Base-by-base conservation (phyloP, 805 yeast genomes). In the Komagataella pastoris region DNA sequence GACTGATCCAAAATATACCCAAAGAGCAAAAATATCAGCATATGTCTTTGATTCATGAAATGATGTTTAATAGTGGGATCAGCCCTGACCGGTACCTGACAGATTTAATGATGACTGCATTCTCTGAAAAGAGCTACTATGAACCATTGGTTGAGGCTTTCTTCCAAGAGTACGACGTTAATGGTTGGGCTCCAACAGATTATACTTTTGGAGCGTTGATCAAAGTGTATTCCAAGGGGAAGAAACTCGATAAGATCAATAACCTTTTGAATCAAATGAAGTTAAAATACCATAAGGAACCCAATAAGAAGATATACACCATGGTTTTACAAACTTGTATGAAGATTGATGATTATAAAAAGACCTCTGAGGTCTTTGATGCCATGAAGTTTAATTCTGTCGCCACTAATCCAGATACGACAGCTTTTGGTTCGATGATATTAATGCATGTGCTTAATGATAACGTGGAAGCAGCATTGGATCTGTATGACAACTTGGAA, bases 351-450 rank as follows among this genome's bases (percentile, higher is more conserved):
- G 76, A 77, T 51, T 78, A 72, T 54, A 63, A 70, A 17, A 80
- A 83, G 55, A 95, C 96, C 0, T 75, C 77, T 52, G 80, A 80
- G 47, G 70, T 86, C 2, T 93, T 93, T 65, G 88, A 84, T 56
- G 79, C 88, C 55, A 81, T 93, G 89, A 91, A 88, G 61, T 91
- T 87, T 62, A 64, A 84, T 57, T 80, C 93, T 1, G 60, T 71
- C 3, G 68, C 71, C 24, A 79, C 89, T 14, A 74, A 78, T 49
- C 97, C 98, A 0, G 85, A 81, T 49, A 59, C 77, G 0, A 65
- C 67, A 17, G 78, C 89, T 1, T 93, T 89, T 64, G 80, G 83
- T 53, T 77, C 85, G 5, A 78, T 89, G 71, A 77, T 91, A 10
- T 73, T 80, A 8, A 70, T 87, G 6, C 80, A 85, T 55, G 77